Conservation (phyloP, 768 basidiomycete species). For the Russula sp. region DNA sequence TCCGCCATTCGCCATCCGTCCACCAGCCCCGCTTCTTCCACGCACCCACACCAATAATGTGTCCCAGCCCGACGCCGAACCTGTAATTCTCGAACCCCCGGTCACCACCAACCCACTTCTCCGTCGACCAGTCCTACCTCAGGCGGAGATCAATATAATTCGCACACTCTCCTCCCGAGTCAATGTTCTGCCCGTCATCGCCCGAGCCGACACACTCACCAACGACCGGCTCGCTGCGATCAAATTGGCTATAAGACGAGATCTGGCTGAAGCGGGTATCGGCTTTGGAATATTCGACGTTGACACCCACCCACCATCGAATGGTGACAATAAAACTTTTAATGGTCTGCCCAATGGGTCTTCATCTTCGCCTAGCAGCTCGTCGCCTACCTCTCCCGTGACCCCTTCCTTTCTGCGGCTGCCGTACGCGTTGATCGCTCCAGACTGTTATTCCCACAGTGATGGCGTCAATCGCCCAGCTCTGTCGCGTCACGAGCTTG, state of each 20-base stretch:
- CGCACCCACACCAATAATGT: conserved; percentile 66
- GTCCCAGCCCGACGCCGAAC: conserved; percentile 65
- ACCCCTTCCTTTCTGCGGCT: conserved; percentile 56
- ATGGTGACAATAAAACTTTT: conserved; percentile 54
- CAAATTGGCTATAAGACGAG: conserved; percentile 72
- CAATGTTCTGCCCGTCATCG: conserved; percentile 83
- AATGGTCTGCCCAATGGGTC: conserved; percentile 46
- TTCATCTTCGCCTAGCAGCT: conserved; percentile 42
- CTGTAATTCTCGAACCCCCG: conserved; percentile 75
- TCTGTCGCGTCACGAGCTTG: conserved; percentile 62
- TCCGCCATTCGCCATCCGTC: conserved; percentile 60
- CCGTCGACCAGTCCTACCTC: conserved; percentile 60
- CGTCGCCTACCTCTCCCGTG: conserved; percentile 65
- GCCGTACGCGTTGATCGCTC: conserved; percentile 81
- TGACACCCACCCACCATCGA: conserved; percentile 47
- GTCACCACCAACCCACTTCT: conserved; percentile 66
- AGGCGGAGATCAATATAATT: conserved; percentile 69
- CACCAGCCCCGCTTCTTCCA: conserved; percentile 60
- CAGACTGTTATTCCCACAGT: conserved; percentile 78
- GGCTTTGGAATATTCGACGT: conserved; percentile 87
- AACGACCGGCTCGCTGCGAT: conserved; percentile 76
- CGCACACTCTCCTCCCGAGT: conserved; percentile 74
- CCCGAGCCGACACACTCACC: conserved; percentile 73
- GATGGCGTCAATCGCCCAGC: conserved; percentile 61
- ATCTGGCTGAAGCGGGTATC: conserved; percentile 79